Evolutionary conservation across 257 asterid genomes (phyloP).

Genomic region (Scutellaria barbata): DNA sequence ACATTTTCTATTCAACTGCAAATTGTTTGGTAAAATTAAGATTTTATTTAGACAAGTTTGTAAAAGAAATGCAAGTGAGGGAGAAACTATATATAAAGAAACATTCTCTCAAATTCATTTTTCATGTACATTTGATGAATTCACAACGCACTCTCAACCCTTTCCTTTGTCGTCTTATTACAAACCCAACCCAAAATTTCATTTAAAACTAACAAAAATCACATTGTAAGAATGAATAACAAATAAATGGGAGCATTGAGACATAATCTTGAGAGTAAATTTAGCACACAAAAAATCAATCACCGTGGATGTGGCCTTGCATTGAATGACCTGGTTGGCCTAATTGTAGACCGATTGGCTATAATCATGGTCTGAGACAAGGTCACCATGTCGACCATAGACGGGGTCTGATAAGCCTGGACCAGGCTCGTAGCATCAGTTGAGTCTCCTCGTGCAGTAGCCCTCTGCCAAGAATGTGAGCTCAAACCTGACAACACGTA

Average conservation of each 20-base stretch:
- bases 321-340: slow-evolving; percentile 54
- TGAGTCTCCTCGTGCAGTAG: slow-evolving; percentile 91
- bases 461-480: slow-evolving; percentile 97
- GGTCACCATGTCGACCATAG: slow-evolving; percentile 90
- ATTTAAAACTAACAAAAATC: slow-evolving; percentile 10
- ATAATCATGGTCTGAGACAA: slow-evolving; percentile 73
- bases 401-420: slow-evolving; percentile 85
- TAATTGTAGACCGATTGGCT: slow-evolving; percentile 40
- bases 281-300: slow-evolving; percentile 24
- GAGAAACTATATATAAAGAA: background rate
- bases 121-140: slow-evolving; percentile 54
- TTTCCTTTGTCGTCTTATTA: background rate
- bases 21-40: too few relatives aligned
- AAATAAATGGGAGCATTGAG: background rate
- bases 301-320: slow-evolving; percentile 59
- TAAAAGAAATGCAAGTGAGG: background rate
- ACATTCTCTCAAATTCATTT: slow-evolving; percentile 26
- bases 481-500: slow-evolving; percentile 90
- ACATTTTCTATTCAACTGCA: too few relatives aligned
- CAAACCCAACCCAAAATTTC: slow-evolving; percentile 41
- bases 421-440: slow-evolving; percentile 64
- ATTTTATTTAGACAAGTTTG: too few relatives aligned
- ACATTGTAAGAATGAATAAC: slow-evolving; percentile 30
- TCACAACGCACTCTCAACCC: slow-evolving; percentile 6
- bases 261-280: background rate